Evolutionary conservation across 768 basidiomycete species (phyloP), one percentile per base, ranked within the genome.

Genomic region (Macrolepiota fuliginosa): DNA sequence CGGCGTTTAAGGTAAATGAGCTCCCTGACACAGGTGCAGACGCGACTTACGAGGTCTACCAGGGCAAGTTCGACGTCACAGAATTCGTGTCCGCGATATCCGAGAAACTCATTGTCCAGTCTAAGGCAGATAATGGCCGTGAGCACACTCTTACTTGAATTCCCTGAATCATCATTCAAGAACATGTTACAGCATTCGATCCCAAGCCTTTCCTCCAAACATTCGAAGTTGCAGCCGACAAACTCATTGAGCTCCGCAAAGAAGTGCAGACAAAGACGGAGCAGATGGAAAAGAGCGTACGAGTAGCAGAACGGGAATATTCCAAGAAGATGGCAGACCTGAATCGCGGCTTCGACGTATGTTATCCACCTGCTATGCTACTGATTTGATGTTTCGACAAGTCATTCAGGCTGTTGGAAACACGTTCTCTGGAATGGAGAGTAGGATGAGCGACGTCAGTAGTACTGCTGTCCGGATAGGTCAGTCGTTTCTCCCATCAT

Each of bases 391-490:
- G 22, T 42, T 56, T 56, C 52, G 25, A 35, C 53, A 25, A 45
- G 54, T 36, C 42, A 54, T 46, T 36, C 71, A 98, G 94, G 85
- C 87, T 36, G 96, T 97, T 36, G 90, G 91, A 4, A 86, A 85
- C 66, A 92, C 94, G 1, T 98, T 97, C 76, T 76, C 86, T 27
- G 89, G 86, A 5, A 95, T 98, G 87, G 96, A 98, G 71, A 84
- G 79, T 64, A 87, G 89, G 68, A 94, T 98, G 81, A 93, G 88
- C 59, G 90, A 95, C 69, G 96, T 99, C 35, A 94, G 96, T 37
- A 84, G 92, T 57, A 96, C 95, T 13, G 94, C 97, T 13, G 89
- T 98, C 51, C 83, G 96, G 53, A 97, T 98, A 66, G 97, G 96
- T 89, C 55, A 65, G 84, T 64, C 22, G 22, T 15, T 53, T 63